Percentiles rank a stretch among this genome's conserved stretches.
phyloP scores from a whole-genome alignment of 1,284 basidiomycete species.

The Trametes polyzona region DNA sequence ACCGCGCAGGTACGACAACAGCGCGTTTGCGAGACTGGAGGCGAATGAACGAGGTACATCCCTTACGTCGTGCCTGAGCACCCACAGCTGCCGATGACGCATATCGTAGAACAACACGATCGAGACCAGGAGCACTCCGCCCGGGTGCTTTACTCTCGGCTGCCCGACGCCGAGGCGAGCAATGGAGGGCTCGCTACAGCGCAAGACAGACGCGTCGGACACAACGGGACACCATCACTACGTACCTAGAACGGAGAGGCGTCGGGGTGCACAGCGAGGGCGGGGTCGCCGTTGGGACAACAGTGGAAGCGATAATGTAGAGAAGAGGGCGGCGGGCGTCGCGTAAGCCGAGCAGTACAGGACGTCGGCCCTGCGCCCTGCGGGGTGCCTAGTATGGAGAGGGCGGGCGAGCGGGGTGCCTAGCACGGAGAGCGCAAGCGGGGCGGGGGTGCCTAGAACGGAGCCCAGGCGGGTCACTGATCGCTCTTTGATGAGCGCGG shows the following conservation, averaged over 20 bases:
- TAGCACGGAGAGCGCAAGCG: background rate
- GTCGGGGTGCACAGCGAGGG: background rate
- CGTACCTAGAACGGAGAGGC: slow-evolving; percentile 2
- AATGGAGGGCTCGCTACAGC: background rate
- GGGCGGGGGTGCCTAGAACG: background rate
- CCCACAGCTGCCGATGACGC: no score
- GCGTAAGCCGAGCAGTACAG: background rate
- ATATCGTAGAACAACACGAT: no score
- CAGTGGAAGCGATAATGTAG: background rate
- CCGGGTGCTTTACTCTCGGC: no score
- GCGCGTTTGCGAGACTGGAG: no score
- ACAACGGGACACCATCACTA: background rate
- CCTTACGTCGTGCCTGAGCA: no score
- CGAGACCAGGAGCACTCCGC: no score
- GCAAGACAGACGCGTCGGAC: background rate
- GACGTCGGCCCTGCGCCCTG: no score
- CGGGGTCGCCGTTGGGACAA: background rate
- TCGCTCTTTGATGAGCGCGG: background rate
- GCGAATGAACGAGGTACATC: no score
- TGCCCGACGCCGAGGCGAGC: no score
- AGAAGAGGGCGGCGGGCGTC: background rate
- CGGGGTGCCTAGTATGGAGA: slow-evolving; percentile 1
- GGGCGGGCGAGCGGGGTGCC: background rate
- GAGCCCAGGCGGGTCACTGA: background rate
- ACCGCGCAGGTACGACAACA: no score